Base-by-base conservation (phyloP, 495 filamentous ascomycete species). In the Aspergillus kassunensis region DNA sequence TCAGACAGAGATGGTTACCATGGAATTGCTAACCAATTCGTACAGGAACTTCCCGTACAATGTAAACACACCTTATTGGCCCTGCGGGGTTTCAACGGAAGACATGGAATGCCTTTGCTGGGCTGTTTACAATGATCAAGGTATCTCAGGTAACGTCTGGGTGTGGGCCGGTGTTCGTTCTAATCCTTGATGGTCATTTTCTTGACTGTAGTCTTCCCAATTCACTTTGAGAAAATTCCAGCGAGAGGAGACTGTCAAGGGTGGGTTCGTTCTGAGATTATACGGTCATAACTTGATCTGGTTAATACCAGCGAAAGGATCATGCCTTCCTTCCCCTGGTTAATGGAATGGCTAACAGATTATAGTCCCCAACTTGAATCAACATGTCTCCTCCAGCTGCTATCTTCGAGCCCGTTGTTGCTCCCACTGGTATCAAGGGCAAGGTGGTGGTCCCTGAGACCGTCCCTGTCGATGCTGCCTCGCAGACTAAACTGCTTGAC, bases 231-330 rank as follows among this genome's bases (percentile, higher is more conserved):
- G 21, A 34, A 25, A 16, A 49, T 30, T 27, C n/a, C n/a, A n/a
- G 21, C 29, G 29, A 16, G 44, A 15, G 20, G 37, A 33, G 12
- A 29, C 19, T 34, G 51, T 46, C 53, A 58, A 55, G 48, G 63
- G 54, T 67, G 72, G 69, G 68, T 74, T 80, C 75, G 78, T 80
- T 82, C 89, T 93, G 90, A 95, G 87, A 95, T 85, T 80, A 93
- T 86, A 95, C 90, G 89, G 90, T 84, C 73, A 74, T 67, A 91
- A 95, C 89, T 92, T 93, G 89, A 95, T 92, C 89, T 89, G 88
- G 89, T 90, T 91, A 95, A 93, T 92, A 86, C 89, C 88, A 90
- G 90, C 90, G 89, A 88, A 90, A 93, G 88, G 87, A 92, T 89
- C 88, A 91, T 91, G 87, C 86, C 81, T 76, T 74, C 76, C 68